phyloP scores from a whole-genome alignment of 179 eudicot species.

The Amaranthus tricolor region DNA sequence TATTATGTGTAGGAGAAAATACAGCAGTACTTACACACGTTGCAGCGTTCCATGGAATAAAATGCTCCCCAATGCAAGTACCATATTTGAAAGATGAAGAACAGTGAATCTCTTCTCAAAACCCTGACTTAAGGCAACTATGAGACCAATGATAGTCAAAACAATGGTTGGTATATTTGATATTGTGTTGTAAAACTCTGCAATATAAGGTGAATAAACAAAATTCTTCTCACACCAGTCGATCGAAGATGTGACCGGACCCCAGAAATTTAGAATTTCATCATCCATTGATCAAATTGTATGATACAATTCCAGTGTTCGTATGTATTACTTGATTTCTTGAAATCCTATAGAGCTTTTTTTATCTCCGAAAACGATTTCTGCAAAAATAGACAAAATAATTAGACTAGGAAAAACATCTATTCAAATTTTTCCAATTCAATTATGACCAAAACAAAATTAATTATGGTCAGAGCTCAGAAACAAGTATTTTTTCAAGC shows the following conservation, averaged over 20 bases:
- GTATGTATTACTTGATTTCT: neutral
- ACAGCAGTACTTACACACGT: constrained; percentile 49
- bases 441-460: too few relatives aligned
- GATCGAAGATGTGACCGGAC: constrained; percentile 75
- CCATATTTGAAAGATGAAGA: constrained; percentile 70
- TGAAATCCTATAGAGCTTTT: neutral
- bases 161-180: constrained; percentile 61
- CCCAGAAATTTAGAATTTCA: constrained; percentile 66
- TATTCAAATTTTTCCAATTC: too few relatives aligned
- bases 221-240: constrained; percentile 74
- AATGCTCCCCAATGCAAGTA: constrained; percentile 70
- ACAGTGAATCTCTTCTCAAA: constrained; percentile 75
- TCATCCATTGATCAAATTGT: constrained; percentile 45
- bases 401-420: neutral
- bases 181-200: constrained; percentile 75
- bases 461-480: too few relatives aligned
- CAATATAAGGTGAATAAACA: constrained; percentile 57
- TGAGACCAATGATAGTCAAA: constrained; percentile 59
- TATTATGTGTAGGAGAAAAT: neutral
- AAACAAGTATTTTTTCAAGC: too few relatives aligned
- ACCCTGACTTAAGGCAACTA: constrained; percentile 62
- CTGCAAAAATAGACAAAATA: constrained; percentile 6
- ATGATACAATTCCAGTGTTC: neutral
- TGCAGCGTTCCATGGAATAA: constrained; percentile 68
- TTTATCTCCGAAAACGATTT: neutral